Base-by-base conservation (phyloP, 73 alveolate species). In the Blepharisma stoltei region DNA sequence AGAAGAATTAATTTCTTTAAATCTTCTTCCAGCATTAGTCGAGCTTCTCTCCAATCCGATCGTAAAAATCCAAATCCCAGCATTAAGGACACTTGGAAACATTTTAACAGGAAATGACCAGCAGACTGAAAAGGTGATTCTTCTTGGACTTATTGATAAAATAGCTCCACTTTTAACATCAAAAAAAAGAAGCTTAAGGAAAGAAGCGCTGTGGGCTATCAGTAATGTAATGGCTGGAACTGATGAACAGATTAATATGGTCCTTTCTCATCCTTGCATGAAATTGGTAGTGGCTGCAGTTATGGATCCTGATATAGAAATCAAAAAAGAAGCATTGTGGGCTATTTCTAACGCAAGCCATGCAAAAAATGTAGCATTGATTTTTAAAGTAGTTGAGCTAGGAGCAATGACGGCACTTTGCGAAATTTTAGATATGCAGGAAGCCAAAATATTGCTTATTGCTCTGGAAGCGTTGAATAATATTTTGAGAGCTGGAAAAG, bases 191-290 rank as follows among this genome's bases (percentile, higher is more conserved):
- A 67, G 95, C 25, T 89, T 95, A 6, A 92, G 97, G 81, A 95
- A 94, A 90, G 99, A 95, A 81, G 91, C 93, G 4, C 88, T 95
- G 78, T 95, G 99, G 99, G 84, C 97, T 6, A 66, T 95, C 6
- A 81, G 95, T 6, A 95, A 95, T 77, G 86, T 95, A 53, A 93
- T 98, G 6, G 99, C 99, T 23, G 99, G 99, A 41, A 90, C 88
- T 65, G 90, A 83, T 43, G 76, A 52, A n/a, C 90, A 95, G 80
- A 93, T 94, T n/a, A 83, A 91, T 48, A 44, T 50, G 18, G 87
- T 96, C 81, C 78, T 95, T 11, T 73, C 82, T 8, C 83, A 89
- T 52, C 84, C 84, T 55, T 70, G 86, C 49, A 54, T 90, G 8
- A 86, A 90, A 76, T 78, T 84, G 50, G 78, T 92, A n/a, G 78